Evolutionary conservation across 495 filamentous ascomycete species (phyloP).

Genomic region (Neurospora hispaniola): DNA sequence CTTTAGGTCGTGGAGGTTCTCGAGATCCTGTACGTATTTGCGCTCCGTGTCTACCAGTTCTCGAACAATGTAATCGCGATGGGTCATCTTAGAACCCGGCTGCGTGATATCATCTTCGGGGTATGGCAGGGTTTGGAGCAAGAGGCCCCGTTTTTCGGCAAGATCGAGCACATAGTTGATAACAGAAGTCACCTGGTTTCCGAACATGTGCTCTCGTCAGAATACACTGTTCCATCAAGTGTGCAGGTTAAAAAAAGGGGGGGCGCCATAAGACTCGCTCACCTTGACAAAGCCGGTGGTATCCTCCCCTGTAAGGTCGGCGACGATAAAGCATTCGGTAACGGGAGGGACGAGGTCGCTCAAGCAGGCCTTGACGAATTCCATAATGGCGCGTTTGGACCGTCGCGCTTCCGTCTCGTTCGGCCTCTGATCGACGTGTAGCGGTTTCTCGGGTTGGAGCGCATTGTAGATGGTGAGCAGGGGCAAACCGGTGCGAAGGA

Average conservation of each 20-base stretch:
- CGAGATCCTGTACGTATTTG: constrained; percentile 96
- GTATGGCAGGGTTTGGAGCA: constrained; percentile 45
- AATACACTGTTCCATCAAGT: not conserved
- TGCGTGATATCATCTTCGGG: constrained; percentile 34
- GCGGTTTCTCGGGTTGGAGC: constrained; percentile 50
- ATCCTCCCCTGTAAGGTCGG: constrained; percentile 83
- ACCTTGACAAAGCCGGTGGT: constrained; percentile 97
- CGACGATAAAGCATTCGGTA: constrained; percentile 81
- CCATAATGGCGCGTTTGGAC: constrained; percentile 49
- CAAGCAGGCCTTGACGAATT: constrained; percentile 44
- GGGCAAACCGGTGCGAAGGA: constrained; percentile 73
- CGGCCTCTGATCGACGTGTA: constrained; percentile 50
- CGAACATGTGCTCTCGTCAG: not conserved
- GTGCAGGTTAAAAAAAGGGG: not conserved
- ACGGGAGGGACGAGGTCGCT: constrained; percentile 63
- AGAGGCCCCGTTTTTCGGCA: constrained; percentile 59
- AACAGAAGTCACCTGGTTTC: constrained; percentile 45
- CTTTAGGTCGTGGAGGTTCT: constrained; percentile 88
- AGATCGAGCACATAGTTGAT: constrained; percentile 88
- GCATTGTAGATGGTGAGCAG: constrained; percentile 84
- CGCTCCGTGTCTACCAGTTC: constrained; percentile 90
- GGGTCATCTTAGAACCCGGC: constrained; percentile 52
- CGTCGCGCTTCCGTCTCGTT: constrained; percentile 50
- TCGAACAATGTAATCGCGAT: constrained; percentile 75
- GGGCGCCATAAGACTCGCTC: constrained; percentile 9